Evolutionary conservation across 1,284 basidiomycete genomes (phyloP), one percentile per base, ranked within the genome.

Genomic region (Leccinum pachyderme): DNA sequence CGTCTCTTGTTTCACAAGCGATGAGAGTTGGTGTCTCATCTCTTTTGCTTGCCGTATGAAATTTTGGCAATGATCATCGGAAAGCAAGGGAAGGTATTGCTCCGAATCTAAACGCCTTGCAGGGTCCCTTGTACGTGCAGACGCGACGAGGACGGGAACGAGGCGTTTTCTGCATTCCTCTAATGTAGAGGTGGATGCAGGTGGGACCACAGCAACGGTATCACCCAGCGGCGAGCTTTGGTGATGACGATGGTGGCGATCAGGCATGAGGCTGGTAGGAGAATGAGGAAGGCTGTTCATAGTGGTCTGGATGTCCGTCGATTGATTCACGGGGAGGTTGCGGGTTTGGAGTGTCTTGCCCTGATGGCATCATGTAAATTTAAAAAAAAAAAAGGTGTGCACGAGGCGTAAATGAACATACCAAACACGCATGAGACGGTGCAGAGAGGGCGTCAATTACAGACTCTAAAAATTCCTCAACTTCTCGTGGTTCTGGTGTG

Each of bases 121-220:
- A 41, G 63, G 24, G 37, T 58, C 57, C 57, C 52, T 68, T 52
- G 57, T 55, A 46, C 54, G 57, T n/a, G 56, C 55, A 11, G 54
- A 51, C 35, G 62, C 52, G 32, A 58, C 31, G 28, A 72, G 49
- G 44, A 68, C 63, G 33, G 67, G 69, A 22, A 49, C 46, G 49
- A 69, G 67, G 13, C 24, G 58, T 27, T 60, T 53, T 51, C 57
- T 67, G 60, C 70, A 72, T 31, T 57, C 66, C 52, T 72, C 69
- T 12, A 71, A 29, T 2, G 58, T 37, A 47, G 58, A 53, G 13
- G 62, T 3, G 29, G 63, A 55, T 8, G 52, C 49, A 7, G 50
- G 37, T 1, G 41, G 11, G 22, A 7, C 41, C 11, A 25, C 4
- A 48, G 60, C 58, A 2, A 48, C 41, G 33, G 50, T 41, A 41